Percentiles rank a stretch among this genome's conserved stretches.
Conservation (phyloP, 345 rosid species). For the Dipteronia sinensis region DNA sequence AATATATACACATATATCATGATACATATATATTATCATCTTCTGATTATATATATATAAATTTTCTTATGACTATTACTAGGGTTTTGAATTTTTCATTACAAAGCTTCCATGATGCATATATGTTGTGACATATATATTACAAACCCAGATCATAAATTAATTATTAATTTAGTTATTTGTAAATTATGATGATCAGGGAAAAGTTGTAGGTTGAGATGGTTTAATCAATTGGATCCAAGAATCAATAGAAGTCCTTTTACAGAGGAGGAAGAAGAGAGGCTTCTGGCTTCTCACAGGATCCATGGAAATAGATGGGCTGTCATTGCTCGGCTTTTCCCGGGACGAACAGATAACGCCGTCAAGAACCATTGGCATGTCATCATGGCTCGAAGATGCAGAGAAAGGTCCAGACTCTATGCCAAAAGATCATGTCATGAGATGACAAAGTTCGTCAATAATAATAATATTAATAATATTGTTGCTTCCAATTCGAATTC, state of each 20-base stretch:
- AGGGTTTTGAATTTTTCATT: background rate
- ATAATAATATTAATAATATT: too few relatives aligned
- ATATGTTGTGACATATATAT: background rate
- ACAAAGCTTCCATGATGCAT: background rate
- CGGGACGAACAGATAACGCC: constrained; percentile 93
- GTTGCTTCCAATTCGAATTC: too few relatives aligned
- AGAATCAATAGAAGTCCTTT: constrained; percentile 85
- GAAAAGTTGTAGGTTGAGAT: constrained; percentile 93
- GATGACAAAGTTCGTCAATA: too few relatives aligned
- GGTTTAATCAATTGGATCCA: constrained; percentile 96
- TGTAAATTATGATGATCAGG: constrained; percentile 37
- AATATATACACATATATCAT: background rate
- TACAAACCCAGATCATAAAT: background rate
- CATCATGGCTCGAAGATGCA: constrained; percentile 79
- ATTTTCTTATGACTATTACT: background rate
- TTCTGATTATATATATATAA: too few relatives aligned
- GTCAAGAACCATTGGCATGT: constrained; percentile 99
- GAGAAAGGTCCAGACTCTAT: constrained; percentile 48
- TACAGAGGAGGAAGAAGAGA: constrained; percentile 89
- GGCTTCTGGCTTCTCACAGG: constrained; percentile 72
- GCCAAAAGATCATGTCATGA: constrained; percentile 7
- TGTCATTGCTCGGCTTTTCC: constrained; percentile 74
- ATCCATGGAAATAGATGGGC: constrained; percentile 96
- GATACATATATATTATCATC: too few relatives aligned
- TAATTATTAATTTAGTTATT: background rate